Conservation (phyloP, 768 basidiomycete species). For the Hericium rajendrae region DNA sequence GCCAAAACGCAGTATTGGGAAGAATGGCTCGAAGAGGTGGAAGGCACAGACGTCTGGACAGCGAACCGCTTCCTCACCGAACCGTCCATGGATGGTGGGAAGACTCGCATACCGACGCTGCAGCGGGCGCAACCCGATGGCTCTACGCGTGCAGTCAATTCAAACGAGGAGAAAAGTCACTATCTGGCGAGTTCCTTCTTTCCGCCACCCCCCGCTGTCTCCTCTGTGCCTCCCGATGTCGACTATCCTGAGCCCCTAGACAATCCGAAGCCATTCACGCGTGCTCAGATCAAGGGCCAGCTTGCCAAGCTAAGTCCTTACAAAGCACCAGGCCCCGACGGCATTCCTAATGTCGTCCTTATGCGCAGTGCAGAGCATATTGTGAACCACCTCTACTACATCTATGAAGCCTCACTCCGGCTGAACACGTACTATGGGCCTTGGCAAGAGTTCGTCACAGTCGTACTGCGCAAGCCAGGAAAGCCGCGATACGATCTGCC, state of each 20-base stretch:
- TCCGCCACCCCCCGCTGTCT: conserved; percentile 4
- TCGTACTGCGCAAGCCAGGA: conserved; percentile 13
- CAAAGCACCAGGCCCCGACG: conserved; percentile 25
- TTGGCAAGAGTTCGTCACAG: conserved; percentile 8
- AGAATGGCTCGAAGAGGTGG: conserved; percentile 15
- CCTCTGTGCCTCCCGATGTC: background rate
- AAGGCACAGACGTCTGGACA: conserved; percentile 14
- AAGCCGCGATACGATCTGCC: conserved; percentile 13
- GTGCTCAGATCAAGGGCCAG: conserved; percentile 18
- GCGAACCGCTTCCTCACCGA: conserved; percentile 6
- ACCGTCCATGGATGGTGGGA: conserved; percentile 6
- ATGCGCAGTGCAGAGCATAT: conserved; percentile 17
- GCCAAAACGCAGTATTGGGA: conserved; percentile 18
- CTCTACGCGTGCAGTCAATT: background rate
- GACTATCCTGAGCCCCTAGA: conserved; percentile 19
- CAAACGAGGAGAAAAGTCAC: conserved; percentile 12
- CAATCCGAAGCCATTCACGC: conserved; percentile 9
- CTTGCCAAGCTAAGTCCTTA: conserved; percentile 22
- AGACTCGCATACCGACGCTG: conserved; percentile 15
- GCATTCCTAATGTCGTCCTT: conserved; percentile 25
- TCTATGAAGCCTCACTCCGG: conserved; percentile 11
- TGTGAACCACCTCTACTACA: conserved; percentile 16
- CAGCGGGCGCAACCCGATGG: background rate
- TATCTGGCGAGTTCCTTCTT: conserved; percentile 23
- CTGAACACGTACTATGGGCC: background rate